Percentiles rank a stretch among this genome's conserved stretches.
Conservation (phyloP, 305 asterid genomes). For the Fraxinus paxiana region DNA sequence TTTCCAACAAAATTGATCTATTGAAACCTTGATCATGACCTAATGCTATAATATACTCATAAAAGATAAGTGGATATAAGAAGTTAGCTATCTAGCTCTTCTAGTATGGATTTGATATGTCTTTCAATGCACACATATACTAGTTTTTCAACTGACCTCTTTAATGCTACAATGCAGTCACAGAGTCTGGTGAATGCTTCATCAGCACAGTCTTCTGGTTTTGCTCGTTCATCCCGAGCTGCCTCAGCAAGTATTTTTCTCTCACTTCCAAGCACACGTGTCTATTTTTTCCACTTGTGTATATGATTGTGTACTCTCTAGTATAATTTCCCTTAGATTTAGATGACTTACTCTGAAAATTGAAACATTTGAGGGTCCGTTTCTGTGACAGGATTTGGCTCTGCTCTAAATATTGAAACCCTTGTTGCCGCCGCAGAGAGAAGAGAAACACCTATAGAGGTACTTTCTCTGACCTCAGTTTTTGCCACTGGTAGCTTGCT, state of each 20-base stretch:
- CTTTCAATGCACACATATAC: background rate
- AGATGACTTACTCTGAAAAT: conserved; percentile 17
- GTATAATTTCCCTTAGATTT: background rate
- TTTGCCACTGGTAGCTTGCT: conserved; percentile 13
- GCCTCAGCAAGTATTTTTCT: conserved; percentile 60
- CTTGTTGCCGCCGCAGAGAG: conserved; percentile 99
- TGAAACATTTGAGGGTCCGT: conserved; percentile 11
- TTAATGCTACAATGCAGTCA: conserved; percentile 44
- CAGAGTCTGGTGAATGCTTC: conserved; percentile 46
- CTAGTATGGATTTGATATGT: conserved; percentile 8
- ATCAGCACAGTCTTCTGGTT: conserved; percentile 53
- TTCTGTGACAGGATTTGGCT: conserved; percentile 70
- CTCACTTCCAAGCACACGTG: conserved; percentile 2
- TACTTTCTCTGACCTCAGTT: conserved; percentile 28
- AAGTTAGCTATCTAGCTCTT: background rate
- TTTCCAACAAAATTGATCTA: background rate
- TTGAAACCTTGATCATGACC: background rate
- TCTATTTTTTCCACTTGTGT: background rate
- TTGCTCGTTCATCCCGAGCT: conserved; percentile 61
- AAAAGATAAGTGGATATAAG: background rate
- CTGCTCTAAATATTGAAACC: conserved; percentile 96
- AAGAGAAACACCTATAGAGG: conserved; percentile 93
- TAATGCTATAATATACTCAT: background rate
- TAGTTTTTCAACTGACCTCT: conserved; percentile 22
- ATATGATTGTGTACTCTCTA: background rate